These are phyloP conservation scores for Conringia planisiliqua DNA, from an alignment of 345 rosid species.

Conservation along the genomic window DNA sequence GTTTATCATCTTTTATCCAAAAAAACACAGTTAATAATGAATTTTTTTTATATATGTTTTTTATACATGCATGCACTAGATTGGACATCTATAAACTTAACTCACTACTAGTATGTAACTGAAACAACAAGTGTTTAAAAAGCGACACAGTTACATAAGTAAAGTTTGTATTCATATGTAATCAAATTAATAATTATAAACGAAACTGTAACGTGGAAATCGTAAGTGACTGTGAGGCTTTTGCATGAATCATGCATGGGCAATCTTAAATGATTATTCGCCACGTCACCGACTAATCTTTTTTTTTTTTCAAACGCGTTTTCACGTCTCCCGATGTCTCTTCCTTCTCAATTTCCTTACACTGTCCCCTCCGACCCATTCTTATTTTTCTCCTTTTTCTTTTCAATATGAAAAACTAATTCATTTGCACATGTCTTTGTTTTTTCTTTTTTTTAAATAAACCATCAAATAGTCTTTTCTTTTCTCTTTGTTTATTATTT, in stretches of 20 bases:
- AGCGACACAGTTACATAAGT: background rate
- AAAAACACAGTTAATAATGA: background rate
- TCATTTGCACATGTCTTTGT: constrained; percentile 11
- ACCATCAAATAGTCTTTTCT: background rate
- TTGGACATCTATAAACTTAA: background rate
- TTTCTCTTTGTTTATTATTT: background rate
- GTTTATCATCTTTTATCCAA: background rate
- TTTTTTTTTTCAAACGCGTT: constrained; percentile 17
- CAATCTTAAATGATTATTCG: constrained; percentile 5
- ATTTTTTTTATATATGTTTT: too few species aligned
- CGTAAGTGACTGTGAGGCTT: background rate
- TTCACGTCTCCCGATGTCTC: constrained; percentile 17
- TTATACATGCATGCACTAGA: background rate
- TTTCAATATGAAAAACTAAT: background rate
- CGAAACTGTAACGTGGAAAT: constrained; percentile 5
- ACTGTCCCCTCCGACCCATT: constrained; percentile 25
- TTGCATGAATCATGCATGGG: constrained; percentile 30
- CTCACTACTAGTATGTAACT: background rate
- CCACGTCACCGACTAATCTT: background rate
- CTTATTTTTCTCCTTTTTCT: background rate
- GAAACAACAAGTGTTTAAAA: background rate
- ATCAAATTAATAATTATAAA: background rate
- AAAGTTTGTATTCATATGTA: background rate
- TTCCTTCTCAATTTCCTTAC: constrained; percentile 6
- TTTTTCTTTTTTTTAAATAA: background rate